Percentiles rank a stretch among this genome's conserved stretches.
Evolutionary conservation across 2,329 filamentous ascomycete genomes (phyloP).

Genomic region (Nothopassalora personata): DNA sequence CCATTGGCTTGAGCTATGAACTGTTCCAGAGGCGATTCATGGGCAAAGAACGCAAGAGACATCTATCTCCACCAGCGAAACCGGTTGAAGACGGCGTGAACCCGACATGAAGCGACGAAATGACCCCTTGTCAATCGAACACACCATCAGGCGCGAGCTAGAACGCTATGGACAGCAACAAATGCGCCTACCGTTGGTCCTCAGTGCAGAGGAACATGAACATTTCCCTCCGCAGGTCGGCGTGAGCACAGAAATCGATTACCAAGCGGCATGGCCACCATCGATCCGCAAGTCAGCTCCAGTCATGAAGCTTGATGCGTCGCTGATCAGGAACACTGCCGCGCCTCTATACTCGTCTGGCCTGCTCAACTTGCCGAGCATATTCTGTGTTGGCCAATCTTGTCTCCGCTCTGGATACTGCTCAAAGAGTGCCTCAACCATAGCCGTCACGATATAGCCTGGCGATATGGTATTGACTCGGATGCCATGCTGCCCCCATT

Average conservation of each 20-base stretch:
- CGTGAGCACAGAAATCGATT: constrained; percentile 9
- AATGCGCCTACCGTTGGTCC: too few species aligned
- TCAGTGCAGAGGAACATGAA: neutral
- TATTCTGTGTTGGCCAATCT: constrained; percentile 81
- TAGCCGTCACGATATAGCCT: constrained; percentile 73
- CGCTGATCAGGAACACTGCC: constrained; percentile 36
- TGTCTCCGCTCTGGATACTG: constrained; percentile 60
- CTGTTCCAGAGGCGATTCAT: constrained; percentile 26
- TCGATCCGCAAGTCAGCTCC: constrained; percentile 51
- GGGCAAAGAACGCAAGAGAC: constrained; percentile 27
- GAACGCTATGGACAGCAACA: neutral
- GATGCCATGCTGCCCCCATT: constrained; percentile 69
- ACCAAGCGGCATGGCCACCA: constrained; percentile 52
- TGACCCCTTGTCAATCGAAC: too few species aligned
- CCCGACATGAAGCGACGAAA: neutral
- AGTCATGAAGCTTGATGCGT: constrained; percentile 51
- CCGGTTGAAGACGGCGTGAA: constrained; percentile 1
- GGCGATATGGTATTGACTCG: constrained; percentile 75
- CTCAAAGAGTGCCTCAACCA: constrained; percentile 76
- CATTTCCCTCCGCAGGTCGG: neutral
- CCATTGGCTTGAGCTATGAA: constrained; percentile 25
- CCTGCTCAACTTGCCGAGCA: constrained; percentile 54
- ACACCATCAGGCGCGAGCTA: neutral
- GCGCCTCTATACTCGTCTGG: constrained; percentile 37
- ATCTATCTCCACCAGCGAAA: neutral